Base-by-base conservation (phyloP, 1,284 basidiomycete genomes). In the Ceratobasidium sp. region DNA sequence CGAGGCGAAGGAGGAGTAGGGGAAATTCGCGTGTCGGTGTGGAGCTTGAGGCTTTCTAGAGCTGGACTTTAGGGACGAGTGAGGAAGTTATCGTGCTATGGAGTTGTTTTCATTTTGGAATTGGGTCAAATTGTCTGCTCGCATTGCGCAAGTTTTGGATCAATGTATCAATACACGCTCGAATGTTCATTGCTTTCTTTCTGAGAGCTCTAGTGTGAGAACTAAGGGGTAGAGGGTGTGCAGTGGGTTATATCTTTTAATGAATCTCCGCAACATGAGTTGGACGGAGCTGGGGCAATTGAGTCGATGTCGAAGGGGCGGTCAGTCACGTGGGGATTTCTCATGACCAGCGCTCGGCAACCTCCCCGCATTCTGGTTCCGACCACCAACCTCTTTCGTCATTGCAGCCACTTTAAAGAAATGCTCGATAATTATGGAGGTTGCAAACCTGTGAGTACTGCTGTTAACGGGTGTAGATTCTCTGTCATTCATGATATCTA, bases 1-100 rank as follows among this genome's bases (percentile, higher is more conserved):
- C 73, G 20, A 46, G 73, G 17, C 73, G 73, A 12, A 65, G 73
- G 23, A 65, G 73, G 57, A 75, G 73, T 50, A 52, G 73, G 61
- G 73, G 73, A 13, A 54, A 54, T 10, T 70, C 68, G 17, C 38
- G 56, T 20, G 56, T 59, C 3, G 69, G 61, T 26, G 17, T 61
- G 56, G 69, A 73, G 48, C 46, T 73, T 56, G 42, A 61, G 3
- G 44, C 7, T 13, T 73, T 73, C 69, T 62, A 61, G 57, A 59
- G 69, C 56, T 54, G 23, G 69, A 44, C 61, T 64, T 33, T 59
- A 59, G 57, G 38, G 28, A 59, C 28, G 26, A 38, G 20, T 33
- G 20, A 9, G 57, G 13, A 17, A 5, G 26, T 10, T 33, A 33
- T 10, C 20, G 9, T 12, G 9, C 9, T 28, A 2, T 4, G 12